Evolutionary conservation across 2,329 filamentous ascomycete species (phyloP), one percentile per base, ranked within the genome.

Genomic region (Dichotomopilus funicola): DNA sequence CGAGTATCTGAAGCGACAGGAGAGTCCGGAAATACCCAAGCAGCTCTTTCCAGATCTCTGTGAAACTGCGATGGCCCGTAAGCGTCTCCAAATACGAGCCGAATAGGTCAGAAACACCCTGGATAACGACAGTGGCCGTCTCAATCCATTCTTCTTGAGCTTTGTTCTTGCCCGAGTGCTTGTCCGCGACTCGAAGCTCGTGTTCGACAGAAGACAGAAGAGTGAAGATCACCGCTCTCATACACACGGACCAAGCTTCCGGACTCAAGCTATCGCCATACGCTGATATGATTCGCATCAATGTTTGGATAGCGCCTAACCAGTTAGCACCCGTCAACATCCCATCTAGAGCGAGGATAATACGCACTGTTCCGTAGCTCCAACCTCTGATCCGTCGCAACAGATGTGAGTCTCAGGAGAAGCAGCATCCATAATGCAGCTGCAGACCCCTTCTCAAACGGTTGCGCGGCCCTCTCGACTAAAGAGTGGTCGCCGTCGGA

Each of bases 251-350:
- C 91, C 91, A 97, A 0, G 88, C 86, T 65, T 87, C 82, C 0
- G 89, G 78, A 42, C 81, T 85, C 4, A 96, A 76, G 52, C 87
- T 86, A 61, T 91, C 87, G 9, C 90, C 90, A 60, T 95, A 95
- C 1, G 89, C 91, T 68, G 96, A 91, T 60, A 97, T 91, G 19
- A 97, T 96, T 46, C 91, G 83, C 54, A 96, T 79, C 3, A 97
- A 75, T 0, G 92, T 96, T 68, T 96, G 92, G 27, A 96, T 88
- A 1, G 91, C 90, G 58, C 82, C 83, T 78, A 66, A 0, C 64
- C 13, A 48, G 66, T 70, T 48, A 77, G 72, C 50, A 34, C 33
- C 4, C 51, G 27, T 68, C 58, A 1, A 37, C 6, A 1, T 8
- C 8, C 13, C 9, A 4, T n/a, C 3, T 53, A 9, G 64, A 60